phyloP scores from a whole-genome alignment of 306 rosid genomes.

The Fragaria iinumae region DNA sequence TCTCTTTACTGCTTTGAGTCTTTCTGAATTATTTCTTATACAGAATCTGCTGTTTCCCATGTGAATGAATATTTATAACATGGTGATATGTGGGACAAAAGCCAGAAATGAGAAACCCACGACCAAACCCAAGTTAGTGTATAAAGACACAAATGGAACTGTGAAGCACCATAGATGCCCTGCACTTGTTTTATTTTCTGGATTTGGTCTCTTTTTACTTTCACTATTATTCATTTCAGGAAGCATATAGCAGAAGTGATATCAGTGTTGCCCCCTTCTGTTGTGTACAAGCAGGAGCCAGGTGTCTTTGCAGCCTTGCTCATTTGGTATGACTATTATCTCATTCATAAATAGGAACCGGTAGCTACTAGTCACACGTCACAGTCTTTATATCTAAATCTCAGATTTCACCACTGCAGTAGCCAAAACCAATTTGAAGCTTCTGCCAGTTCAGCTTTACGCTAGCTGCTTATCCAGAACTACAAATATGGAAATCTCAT shows the following conservation, averaged over 20 bases:
- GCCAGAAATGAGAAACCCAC: background rate
- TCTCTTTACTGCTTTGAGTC: background rate
- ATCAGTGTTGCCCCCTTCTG: background rate
- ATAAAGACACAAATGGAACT: background rate
- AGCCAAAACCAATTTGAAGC: background rate
- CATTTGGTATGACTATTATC: background rate
- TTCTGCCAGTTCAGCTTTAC: background rate
- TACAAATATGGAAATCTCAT: background rate
- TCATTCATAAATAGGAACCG: background rate
- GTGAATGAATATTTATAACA: background rate
- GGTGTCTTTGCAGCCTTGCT: background rate
- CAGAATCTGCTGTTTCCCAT: slow-evolving; percentile 13
- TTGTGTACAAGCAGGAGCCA: background rate
- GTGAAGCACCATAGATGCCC: background rate
- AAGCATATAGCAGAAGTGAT: background rate
- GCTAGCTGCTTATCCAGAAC: background rate
- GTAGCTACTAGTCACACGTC: background rate
- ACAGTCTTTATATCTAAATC: background rate
- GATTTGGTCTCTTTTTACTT: background rate
- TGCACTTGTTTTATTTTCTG: background rate
- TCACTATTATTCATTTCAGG: background rate
- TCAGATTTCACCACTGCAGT: background rate
- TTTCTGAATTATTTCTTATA: background rate
- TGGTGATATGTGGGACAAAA: background rate
- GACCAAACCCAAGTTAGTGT: background rate